Conservation (phyloP, 148 eudicot genomes). For the Oxyria digyna region DNA sequence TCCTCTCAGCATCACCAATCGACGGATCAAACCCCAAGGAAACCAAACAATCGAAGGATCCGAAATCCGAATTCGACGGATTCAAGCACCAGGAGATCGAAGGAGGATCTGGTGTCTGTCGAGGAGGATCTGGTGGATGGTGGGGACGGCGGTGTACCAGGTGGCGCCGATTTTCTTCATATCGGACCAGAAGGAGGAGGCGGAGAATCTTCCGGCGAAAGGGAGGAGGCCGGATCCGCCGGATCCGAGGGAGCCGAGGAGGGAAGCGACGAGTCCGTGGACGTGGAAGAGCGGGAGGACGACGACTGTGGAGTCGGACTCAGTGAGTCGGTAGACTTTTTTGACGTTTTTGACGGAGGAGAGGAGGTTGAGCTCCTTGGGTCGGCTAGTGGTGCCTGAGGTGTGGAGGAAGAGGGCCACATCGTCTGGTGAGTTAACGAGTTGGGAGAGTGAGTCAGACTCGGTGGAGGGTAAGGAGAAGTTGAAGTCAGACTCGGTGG, state of each 20-base stretch:
- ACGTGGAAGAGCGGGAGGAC: conserved; percentile 89
- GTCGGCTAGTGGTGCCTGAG: conserved; percentile 91
- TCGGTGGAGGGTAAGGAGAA: conserved; percentile 23
- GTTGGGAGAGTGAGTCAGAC: conserved; percentile 5
- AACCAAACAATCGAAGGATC: conserved; percentile 16
- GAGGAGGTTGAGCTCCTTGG: conserved; percentile 66
- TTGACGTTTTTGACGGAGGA: conserved; percentile 66
- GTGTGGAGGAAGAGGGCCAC: conserved; percentile 83
- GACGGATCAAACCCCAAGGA: background rate
- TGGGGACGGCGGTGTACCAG: conserved; percentile 96
- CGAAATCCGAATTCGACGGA: conserved; percentile 7
- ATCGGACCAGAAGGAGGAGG: conserved; percentile 75
- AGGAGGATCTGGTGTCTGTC: conserved; percentile 77
- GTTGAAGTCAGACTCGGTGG: conserved; percentile 37
- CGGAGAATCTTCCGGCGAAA: conserved; percentile 76
- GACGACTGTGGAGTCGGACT: conserved; percentile 73
- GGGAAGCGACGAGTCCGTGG: conserved; percentile 61
- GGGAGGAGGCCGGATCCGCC: conserved; percentile 83
- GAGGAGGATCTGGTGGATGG: conserved; percentile 77
- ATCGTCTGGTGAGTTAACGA: conserved; percentile 55
- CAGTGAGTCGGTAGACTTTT: conserved; percentile 58
- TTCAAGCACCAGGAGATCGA: conserved; percentile 76
- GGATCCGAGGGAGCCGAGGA: conserved; percentile 64
- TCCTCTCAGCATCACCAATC: background rate
- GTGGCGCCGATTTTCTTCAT: conserved; percentile 57